These are phyloP conservation scores for Cavenderia fasciculata DNA, from an alignment of 78 protist species.

Conservation along the genomic window DNA sequence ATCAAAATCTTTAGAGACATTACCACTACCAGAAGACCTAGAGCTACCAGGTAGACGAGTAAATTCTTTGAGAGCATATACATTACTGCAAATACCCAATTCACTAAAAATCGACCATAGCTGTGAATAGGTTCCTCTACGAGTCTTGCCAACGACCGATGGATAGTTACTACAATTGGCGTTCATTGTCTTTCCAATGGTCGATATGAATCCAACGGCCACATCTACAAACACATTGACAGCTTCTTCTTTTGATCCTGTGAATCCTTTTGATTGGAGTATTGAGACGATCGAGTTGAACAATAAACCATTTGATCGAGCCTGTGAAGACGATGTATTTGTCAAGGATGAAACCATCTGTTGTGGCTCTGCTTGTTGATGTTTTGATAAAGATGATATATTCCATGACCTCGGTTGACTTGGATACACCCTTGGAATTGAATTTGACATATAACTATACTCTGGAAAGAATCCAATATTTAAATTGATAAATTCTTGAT, in stretches of 20 bases:
- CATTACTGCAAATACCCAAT: background rate
- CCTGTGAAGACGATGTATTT: constrained; percentile 4
- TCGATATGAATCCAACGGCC: constrained; percentile 11
- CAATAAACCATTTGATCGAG: constrained; percentile 11
- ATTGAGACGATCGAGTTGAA: constrained; percentile 29
- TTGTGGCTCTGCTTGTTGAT: background rate
- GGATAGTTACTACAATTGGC: constrained; percentile 2
- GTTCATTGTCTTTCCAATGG: constrained; percentile 27
- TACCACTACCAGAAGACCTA: background rate
- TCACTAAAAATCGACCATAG: background rate
- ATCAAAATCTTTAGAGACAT: background rate
- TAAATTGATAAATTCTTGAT: constrained; percentile 14
- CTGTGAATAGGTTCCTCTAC: background rate
- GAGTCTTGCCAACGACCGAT: background rate
- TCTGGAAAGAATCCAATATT: constrained; percentile 65
- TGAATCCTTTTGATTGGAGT: background rate
- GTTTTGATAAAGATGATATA: background rate
- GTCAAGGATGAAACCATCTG: background rate
- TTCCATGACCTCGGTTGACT: constrained; percentile 3
- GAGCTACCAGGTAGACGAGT: background rate
- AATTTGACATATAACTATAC: constrained; percentile 31
- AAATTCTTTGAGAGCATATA: background rate
- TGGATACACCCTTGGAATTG: constrained; percentile 27
- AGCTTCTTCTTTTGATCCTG: constrained; percentile 34
- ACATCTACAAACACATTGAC: constrained; percentile 25